Evolutionary conservation across 2,329 filamentous ascomycete species (phyloP).

Genomic region (Bipolaris gigantea): DNA sequence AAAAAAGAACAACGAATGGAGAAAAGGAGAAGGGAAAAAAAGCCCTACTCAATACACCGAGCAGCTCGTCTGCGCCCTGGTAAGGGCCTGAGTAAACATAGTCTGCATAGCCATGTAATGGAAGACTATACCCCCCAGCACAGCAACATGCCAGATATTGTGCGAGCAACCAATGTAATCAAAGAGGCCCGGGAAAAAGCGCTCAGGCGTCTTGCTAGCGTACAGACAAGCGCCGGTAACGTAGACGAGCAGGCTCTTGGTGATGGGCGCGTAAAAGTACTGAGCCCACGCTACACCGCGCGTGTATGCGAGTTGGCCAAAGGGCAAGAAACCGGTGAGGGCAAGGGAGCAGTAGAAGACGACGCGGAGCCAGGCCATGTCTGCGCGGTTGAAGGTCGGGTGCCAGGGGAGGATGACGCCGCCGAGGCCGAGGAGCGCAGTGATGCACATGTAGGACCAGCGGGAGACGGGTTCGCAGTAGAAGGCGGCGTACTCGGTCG

Average conservation of each 20-base stretch:
- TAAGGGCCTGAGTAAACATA: conserved; percentile 70
- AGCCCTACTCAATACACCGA: conserved; percentile 29
- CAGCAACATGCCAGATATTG: conserved; percentile 96
- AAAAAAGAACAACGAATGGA: neutral
- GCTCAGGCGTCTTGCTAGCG: conserved; percentile 87
- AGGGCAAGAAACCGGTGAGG: conserved; percentile 83
- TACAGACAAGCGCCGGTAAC: conserved; percentile 83
- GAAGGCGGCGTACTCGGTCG: conserved; percentile 97
- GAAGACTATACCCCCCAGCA: conserved; percentile 93
- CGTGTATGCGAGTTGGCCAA: conserved; percentile 78
- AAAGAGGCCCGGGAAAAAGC: conserved; percentile 89
- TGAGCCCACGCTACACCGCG: conserved; percentile 79
- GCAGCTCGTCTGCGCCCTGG: conserved; percentile 38
- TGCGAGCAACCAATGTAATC: conserved; percentile 95
- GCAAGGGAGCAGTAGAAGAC: conserved; percentile 88
- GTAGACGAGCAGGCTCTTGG: conserved; percentile 86
- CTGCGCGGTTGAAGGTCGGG: conserved; percentile 85
- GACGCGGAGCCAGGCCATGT: conserved; percentile 93
- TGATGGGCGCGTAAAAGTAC: conserved; percentile 85
- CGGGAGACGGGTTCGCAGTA: conserved; percentile 92
- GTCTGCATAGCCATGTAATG: conserved; percentile 96
- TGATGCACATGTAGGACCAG: conserved; percentile 82
- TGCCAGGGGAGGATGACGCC: conserved; percentile 96
- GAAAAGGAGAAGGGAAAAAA: neutral
- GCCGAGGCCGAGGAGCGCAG: conserved; percentile 76